Evolutionary conservation across 805 yeast genomes (phyloP).

Genomic region (Pichia pseudocactophila): DNA sequence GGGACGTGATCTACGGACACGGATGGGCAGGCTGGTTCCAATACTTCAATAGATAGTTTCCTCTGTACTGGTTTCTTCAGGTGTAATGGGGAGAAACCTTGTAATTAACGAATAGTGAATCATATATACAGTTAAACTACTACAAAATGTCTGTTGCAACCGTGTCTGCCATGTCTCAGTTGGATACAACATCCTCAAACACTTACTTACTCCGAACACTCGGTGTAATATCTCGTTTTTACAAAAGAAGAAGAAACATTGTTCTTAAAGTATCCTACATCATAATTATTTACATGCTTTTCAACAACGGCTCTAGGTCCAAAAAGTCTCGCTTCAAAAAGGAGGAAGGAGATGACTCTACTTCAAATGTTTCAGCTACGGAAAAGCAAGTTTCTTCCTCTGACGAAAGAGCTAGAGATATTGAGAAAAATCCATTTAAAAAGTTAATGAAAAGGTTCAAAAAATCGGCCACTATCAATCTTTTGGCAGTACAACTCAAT

Average conservation of each 20-base stretch:
- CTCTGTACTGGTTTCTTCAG: too few species aligned
- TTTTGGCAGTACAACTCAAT: slow-evolving; percentile 14
- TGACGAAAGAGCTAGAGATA: not conserved
- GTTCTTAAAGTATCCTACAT: not conserved
- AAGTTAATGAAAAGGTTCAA: slow-evolving; percentile 2
- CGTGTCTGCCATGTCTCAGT: not conserved
- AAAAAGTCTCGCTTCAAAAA: not conserved
- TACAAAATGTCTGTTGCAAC: too few species aligned
- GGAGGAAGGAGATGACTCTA: not conserved
- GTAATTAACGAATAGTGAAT: too few species aligned
- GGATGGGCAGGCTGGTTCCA: too few species aligned
- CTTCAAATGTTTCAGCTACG: too few species aligned
- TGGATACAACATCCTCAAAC: not conserved
- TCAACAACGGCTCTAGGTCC: not conserved
- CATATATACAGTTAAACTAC: too few species aligned
- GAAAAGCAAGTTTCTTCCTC: not conserved
- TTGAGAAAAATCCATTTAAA: not conserved
- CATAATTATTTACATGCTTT: not conserved
- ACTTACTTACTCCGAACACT: not conserved
- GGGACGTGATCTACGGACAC: too few species aligned
- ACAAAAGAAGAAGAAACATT: not conserved
- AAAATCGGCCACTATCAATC: slow-evolving; percentile 14
- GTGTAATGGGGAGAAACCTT: too few species aligned
- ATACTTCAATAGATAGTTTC: too few species aligned
- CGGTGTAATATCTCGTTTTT: not conserved